A percentile compares a stretch with the other conserved stretches of the same genome.
These are phyloP conservation scores for Pulveroboletus frians DNA, from an alignment of 768 basidiomycete genomes.

Conservation along the genomic window DNA sequence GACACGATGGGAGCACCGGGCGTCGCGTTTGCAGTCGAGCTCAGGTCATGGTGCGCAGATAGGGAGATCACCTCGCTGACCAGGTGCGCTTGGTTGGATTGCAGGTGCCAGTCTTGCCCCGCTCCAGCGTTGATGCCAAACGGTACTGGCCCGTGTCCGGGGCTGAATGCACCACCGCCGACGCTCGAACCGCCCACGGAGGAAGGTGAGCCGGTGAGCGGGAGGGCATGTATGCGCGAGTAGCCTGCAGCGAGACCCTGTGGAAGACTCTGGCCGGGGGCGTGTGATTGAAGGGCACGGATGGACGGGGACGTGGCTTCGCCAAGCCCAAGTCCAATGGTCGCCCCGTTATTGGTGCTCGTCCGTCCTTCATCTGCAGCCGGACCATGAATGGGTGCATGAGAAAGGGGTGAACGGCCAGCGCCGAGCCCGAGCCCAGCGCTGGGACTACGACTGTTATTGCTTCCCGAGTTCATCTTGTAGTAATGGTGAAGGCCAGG, in stretches of 20 bases:
- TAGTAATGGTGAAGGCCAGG: slow-evolving; percentile 68
- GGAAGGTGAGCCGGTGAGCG: slow-evolving; percentile 36
- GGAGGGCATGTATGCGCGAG: slow-evolving; percentile 78
- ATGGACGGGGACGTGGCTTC: slow-evolving; percentile 58
- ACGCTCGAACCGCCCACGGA: slow-evolving; percentile 26
- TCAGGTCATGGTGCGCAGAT: slow-evolving; percentile 22
- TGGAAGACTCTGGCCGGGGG: slow-evolving; percentile 86
- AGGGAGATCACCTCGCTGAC: slow-evolving; percentile 20
- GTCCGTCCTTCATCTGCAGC: slow-evolving; percentile 25
- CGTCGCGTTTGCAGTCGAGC: not conserved
- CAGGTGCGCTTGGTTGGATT: slow-evolving; percentile 20
- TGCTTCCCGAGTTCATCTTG: slow-evolving; percentile 38
- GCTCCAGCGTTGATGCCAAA: slow-evolving; percentile 29
- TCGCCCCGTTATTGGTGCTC: slow-evolving; percentile 6
- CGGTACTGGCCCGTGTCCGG: slow-evolving; percentile 28
- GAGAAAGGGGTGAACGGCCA: slow-evolving; percentile 27
- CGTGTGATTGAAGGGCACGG: slow-evolving; percentile 80
- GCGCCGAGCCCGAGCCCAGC: slow-evolving; percentile 18
- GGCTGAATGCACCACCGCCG: slow-evolving; percentile 27
- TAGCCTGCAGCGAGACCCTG: slow-evolving; percentile 90
- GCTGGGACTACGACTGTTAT: slow-evolving; percentile 25
- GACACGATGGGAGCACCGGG: slow-evolving; percentile 11
- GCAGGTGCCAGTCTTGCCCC: slow-evolving; percentile 26
- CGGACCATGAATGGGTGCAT: slow-evolving; percentile 24
- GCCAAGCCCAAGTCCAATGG: slow-evolving; percentile 20